phyloP scores from a whole-genome alignment of 2,329 filamentous ascomycete genomes.

The Diaporthe vexans region DNA sequence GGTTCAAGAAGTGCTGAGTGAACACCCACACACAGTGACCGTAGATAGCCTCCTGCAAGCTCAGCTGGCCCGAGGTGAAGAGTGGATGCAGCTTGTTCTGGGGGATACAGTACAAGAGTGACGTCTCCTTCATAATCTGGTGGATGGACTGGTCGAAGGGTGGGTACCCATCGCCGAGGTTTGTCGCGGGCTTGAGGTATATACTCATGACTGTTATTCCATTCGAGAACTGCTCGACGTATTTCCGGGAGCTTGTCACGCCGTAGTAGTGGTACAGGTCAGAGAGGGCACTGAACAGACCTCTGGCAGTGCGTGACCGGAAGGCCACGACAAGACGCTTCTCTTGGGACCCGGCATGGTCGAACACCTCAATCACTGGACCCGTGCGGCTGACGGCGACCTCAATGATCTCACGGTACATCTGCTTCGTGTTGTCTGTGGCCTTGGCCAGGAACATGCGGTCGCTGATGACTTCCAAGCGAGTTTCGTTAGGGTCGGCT shows the following conservation, averaged over 20 bases:
- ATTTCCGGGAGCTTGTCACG: conserved; percentile 95
- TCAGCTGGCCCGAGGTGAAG: conserved; percentile 88
- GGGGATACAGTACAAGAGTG: conserved; percentile 95
- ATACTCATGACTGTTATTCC: conserved; percentile 97
- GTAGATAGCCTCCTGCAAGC: conserved; percentile 96
- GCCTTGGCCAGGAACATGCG: conserved; percentile 96
- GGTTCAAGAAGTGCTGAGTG: conserved; percentile 97
- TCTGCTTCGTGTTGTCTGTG: conserved; percentile 92
- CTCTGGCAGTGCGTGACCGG: conserved; percentile 90
- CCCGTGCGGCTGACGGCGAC: conserved; percentile 87
- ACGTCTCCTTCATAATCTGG: conserved; percentile 99
- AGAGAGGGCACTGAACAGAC: conserved; percentile 94
- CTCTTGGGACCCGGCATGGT: conserved; percentile 91
- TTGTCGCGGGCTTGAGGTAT: conserved; percentile 83
- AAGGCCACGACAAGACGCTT: conserved; percentile 96
- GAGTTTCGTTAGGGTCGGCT: conserved; percentile 83
- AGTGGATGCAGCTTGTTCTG: conserved; percentile 95
- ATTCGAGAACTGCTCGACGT: conserved; percentile 99
- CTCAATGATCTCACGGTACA: conserved; percentile 95
- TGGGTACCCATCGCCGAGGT: conserved; percentile 72
- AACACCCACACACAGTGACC: conserved; percentile 98
- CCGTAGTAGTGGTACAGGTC: conserved; percentile 99
- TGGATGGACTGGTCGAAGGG: conserved; percentile 95
- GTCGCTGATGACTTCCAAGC: conserved; percentile 92
- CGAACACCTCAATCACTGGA: conserved; percentile 97